phyloP scores from a whole-genome alignment of 2,329 filamentous ascomycete species.

The Eurotiales sp. region DNA sequence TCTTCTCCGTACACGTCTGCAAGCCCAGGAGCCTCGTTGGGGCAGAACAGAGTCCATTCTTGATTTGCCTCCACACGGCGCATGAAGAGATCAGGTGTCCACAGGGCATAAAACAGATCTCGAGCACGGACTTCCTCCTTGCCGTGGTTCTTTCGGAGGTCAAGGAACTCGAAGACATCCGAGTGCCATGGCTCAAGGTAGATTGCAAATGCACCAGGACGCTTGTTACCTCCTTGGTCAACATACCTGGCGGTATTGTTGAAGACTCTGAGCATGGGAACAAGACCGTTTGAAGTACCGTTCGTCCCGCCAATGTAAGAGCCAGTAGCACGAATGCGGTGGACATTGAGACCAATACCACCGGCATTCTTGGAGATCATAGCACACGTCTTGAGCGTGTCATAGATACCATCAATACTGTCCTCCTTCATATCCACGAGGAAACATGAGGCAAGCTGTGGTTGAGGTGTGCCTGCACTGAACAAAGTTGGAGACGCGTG shows the following conservation, averaged over 20 bases:
- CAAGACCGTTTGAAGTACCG: slow-evolving; percentile 93
- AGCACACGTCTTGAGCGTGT: slow-evolving; percentile 97
- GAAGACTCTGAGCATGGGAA: slow-evolving; percentile 97
- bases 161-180: slow-evolving; percentile 95
- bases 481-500: slow-evolving; percentile 97
- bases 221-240: slow-evolving; percentile 98
- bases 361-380: slow-evolving; percentile 99
- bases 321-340: slow-evolving; percentile 93
- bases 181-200: slow-evolving; percentile 99
- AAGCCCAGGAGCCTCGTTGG: slow-evolving; percentile 90
- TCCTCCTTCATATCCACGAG: slow-evolving; percentile 99
- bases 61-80: slow-evolving; percentile 96
- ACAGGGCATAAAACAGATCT: slow-evolving; percentile 94
- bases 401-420: slow-evolving; percentile 98
- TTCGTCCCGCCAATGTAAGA: slow-evolving; percentile 99
- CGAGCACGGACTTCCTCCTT: slow-evolving; percentile 97
- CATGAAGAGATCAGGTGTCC: slow-evolving; percentile 99
- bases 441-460: slow-evolving; percentile 97
- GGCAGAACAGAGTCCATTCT: slow-evolving; percentile 97
- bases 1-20: slow-evolving; percentile 97
- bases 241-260: slow-evolving; percentile 99
- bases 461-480: slow-evolving; percentile 92
- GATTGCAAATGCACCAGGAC: slow-evolving; percentile 95
- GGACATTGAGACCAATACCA: slow-evolving; percentile 93
- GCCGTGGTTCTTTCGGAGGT: slow-evolving; percentile 97